Conservation (phyloP, 495 filamentous ascomycete genomes). For the Talaromyces adpressus region DNA sequence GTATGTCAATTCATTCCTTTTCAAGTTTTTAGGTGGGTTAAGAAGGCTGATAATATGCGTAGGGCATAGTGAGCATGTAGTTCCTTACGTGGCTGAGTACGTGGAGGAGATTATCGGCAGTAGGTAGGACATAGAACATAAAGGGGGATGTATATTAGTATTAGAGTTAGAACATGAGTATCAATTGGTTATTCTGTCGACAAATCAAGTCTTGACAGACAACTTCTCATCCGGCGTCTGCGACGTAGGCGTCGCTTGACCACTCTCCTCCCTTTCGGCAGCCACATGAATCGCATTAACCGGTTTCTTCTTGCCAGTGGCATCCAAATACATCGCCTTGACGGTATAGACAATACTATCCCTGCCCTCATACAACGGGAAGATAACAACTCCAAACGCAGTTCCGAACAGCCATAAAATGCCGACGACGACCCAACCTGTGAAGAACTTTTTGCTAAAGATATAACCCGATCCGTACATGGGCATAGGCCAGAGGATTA, state of each 20-base stretch:
- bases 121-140: background rate
- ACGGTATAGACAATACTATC: conserved; percentile 57
- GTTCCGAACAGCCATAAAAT: conserved; percentile 84
- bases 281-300: conserved; percentile 3
- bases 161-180: background rate
- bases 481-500: conserved; percentile 92
- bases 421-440: conserved; percentile 81
- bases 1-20: background rate
- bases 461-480: conserved; percentile 85
- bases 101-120: conserved; percentile 3
- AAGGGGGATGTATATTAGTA: background rate
- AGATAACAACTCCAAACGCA: conserved; percentile 66
- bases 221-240: conserved; percentile 5
- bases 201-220: conserved; percentile 5
- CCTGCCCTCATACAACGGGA: conserved; percentile 77
- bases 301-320: conserved; percentile 50
- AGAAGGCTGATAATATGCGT: background rate
- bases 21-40: background rate
- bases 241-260: background rate
- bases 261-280: background rate
- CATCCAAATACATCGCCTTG: conserved; percentile 60
- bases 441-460: conserved; percentile 88
- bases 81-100: conserved; percentile 4
- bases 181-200: background rate
- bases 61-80: conserved; percentile 9